Base-by-base conservation (phyloP, 139 green algal genomes). In the Mesostigma viride region DNA sequence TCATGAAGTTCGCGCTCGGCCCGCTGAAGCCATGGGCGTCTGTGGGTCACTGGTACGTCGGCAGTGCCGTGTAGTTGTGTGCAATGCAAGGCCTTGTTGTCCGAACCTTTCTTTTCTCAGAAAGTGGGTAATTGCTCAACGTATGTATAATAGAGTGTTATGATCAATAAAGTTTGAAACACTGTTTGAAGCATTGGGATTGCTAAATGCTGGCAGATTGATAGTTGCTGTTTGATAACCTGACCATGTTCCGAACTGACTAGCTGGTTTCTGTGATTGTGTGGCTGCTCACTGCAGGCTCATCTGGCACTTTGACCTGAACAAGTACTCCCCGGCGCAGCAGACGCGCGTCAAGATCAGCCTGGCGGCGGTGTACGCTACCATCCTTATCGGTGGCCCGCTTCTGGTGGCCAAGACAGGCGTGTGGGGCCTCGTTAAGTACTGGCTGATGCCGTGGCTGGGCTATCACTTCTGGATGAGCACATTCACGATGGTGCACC, bases 381-480 rank as follows among this genome's bases (percentile, higher is more conserved):
- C 74, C 14, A 40, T 47, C 22, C 48, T 45, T 5, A 61, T 76
- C 36, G 70, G 33, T 4, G 14, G 60, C 6, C 90, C 91, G 0
- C 35, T 80, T n/a, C 71, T 97, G 31, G 70, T 84, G 2, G 72
- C 84, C 68, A 85, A 83, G 70, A 80, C 82, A 1, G 91, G 91
- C 62, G 51, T 76, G 24, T 68, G 35, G 30, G 90, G 84, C 31
- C 71, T 93, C 28, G 74, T 89, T 57, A 97, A 97, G 87, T 95
- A 85, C 83, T 97, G 91, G 91, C 80, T 96, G 35, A 92, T 96
- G 85, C 91, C 91, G 0, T 96, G 89, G 89, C 76, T 97, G 65
- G 91, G 91, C 36, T 97, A 95, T 83, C 91, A 97, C 84, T 97
- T 97, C 86, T 97, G 91, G 91, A 76, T 76, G 70, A 85, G 64